A percentile compares a stretch with the other conserved stretches of the same genome.
Evolutionary conservation across 441 rosid genomes (phyloP).

Genomic region (Erodium texanum): DNA sequence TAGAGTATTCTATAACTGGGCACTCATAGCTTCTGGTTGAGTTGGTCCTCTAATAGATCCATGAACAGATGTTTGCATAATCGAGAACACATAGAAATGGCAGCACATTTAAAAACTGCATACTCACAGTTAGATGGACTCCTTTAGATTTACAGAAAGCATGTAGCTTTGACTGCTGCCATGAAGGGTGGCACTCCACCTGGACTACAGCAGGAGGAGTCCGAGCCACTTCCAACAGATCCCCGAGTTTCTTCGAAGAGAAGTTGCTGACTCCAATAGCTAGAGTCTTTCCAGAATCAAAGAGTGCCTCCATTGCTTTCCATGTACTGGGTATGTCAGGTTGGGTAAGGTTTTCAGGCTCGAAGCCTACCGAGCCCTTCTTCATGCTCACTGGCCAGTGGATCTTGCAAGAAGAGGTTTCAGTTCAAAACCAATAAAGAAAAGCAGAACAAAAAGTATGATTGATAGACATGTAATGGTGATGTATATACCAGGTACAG

Average conservation of each 20-base stretch:
- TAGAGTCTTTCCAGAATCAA: constrained; percentile 54
- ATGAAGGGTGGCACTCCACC: constrained; percentile 6
- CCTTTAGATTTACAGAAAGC: background rate
- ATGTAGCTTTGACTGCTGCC: background rate
- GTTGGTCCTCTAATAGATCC: too few species aligned
- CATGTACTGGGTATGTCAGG: constrained; percentile 64
- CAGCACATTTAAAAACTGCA: constrained; percentile 19
- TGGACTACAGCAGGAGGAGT: constrained; percentile 71
- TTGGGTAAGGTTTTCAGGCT: constrained; percentile 38
- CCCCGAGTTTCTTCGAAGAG: constrained; percentile 56
- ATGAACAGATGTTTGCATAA: too few species aligned
- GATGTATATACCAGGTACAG: constrained; percentile 43
- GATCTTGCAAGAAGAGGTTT: constrained; percentile 33
- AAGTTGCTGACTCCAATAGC: constrained; percentile 82
- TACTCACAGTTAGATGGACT: background rate
- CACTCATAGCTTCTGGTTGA: too few species aligned
- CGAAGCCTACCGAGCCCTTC: constrained; percentile 44
- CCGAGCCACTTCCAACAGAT: constrained; percentile 49
- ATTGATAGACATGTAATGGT: too few species aligned
- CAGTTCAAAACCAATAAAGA: background rate
- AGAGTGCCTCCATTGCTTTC: constrained; percentile 70
- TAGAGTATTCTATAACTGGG: too few species aligned
- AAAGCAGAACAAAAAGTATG: background rate
- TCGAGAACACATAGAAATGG: too few species aligned
- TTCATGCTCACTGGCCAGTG: constrained; percentile 65